These are phyloP conservation scores for Tuber brumale DNA, from an alignment of 495 filamentous ascomycete genomes.

Conservation along the genomic window DNA sequence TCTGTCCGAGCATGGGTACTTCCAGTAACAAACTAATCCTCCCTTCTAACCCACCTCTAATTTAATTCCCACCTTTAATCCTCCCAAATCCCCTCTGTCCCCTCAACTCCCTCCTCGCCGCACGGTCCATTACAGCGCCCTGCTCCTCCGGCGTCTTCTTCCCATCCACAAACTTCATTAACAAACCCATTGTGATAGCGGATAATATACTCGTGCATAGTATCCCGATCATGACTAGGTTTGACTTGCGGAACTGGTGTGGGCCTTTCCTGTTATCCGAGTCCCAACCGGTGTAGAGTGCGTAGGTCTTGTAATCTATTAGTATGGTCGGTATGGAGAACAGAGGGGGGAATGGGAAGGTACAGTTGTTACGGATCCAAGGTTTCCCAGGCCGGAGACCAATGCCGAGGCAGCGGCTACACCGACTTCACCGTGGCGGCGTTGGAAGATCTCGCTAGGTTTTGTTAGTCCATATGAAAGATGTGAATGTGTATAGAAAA, in stretches of 20 bases:
- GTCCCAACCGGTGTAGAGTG: slow-evolving; percentile 78
- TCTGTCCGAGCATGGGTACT: background rate
- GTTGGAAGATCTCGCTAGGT: slow-evolving; percentile 71
- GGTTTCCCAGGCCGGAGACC: slow-evolving; percentile 77
- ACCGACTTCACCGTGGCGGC: slow-evolving; percentile 80
- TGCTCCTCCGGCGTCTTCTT: slow-evolving; percentile 2
- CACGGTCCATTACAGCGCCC: slow-evolving; percentile 22
- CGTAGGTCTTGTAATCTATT: slow-evolving; percentile 57
- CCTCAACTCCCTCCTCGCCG: slow-evolving; percentile 25
- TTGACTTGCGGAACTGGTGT: slow-evolving; percentile 73
- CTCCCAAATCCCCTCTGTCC: slow-evolving; percentile 23
- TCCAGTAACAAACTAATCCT: background rate
- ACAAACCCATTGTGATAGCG: slow-evolving; percentile 58
- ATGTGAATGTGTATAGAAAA: background rate
- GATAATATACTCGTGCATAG: slow-evolving; percentile 68
- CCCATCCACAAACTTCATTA: slow-evolving; percentile 52
- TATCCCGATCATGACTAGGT: slow-evolving; percentile 82
- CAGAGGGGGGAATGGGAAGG: background rate
- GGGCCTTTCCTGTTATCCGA: slow-evolving; percentile 61
- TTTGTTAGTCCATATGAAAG: background rate
- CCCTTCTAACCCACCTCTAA: background rate
- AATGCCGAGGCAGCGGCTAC: slow-evolving; percentile 82
- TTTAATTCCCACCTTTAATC: background rate
- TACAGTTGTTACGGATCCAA: slow-evolving; percentile 69
- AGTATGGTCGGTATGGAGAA: background rate